Evolutionary conservation across 768 basidiomycete genomes (phyloP), one percentile per base, ranked within the genome.

Genomic region (Boletales sp.): DNA sequence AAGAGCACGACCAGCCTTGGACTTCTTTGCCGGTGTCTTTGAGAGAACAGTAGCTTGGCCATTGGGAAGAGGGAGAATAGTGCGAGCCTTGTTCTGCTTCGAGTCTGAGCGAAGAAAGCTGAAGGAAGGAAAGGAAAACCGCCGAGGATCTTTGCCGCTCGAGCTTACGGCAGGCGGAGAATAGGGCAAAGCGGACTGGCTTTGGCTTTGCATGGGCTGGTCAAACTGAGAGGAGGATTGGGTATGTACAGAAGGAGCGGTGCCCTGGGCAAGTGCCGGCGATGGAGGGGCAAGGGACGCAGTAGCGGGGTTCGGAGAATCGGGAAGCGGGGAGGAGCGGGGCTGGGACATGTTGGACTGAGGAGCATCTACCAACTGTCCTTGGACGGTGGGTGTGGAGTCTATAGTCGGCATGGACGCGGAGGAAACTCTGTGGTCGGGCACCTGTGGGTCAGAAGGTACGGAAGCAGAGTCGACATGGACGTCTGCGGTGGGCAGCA

Each of bases 41-140:
- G 56, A 55, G 17, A 65, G 53, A 6, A 74, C 71, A 15, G 76
- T 62, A 6, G 57, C 46, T 17, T 65, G 63, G 27, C 24, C 40
- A 39, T 50, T 53, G 40, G 52, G 37, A 43, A 55, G 53, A 14
- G 54, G 50, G 5, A 51, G 44, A 2, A 36, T 14, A 18, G 46
- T 14, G 24, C 52, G 58, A 43, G 58, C 47, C 47, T 58, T 66
- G 45, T 38, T 55, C 52, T 65, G 65, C 49, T 62, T 67, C 50
- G 60, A 13, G 19, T 66, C 66, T 38, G 66, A 56, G 41, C 68
- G 74, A 58, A 75, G 66, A 56, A 79, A 73, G 32, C 72, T 50
- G 39, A 74, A 62, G 12, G 71, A 74, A 14, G 74, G 77, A 44
- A 83, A 73, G 31, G 77, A 80, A 52, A 83, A 74, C 38, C 78